phyloP scores from a whole-genome alignment of 164 flowering plant species.

The Umbilicus rupestris region DNA sequence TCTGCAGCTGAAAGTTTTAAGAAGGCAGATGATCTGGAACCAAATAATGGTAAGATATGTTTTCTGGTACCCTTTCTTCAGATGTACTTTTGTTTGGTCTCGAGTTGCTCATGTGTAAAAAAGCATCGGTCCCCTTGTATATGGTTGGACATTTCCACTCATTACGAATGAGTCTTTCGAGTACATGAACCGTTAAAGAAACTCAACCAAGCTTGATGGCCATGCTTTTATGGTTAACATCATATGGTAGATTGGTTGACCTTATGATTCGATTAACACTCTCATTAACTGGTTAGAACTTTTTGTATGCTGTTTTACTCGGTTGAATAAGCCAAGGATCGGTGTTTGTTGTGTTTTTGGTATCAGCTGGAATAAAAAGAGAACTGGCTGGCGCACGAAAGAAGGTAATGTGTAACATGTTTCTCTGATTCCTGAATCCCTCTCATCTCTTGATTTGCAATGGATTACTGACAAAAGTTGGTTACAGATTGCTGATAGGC shows the following conservation, averaged over 20 bases:
- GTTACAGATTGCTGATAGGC: slow-evolving; percentile 44
- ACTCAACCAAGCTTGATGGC: too few species aligned
- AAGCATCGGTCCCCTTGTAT: not conserved
- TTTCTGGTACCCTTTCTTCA: too few species aligned
- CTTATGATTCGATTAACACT: too few species aligned
- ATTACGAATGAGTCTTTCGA: not conserved
- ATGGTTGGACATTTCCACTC: not conserved
- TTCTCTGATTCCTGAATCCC: not conserved
- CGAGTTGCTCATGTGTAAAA: not conserved
- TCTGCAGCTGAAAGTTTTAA: slow-evolving; percentile 85
- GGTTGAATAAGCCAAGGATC: not conserved
- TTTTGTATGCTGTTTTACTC: not conserved
- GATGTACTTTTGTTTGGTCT: not conserved
- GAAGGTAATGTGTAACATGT: slow-evolving; percentile 34
- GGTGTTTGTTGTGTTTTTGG: not conserved
- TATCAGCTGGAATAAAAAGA: slow-evolving; percentile 75
- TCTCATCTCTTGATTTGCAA: not conserved
- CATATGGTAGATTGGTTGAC: too few species aligned
- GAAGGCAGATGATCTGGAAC: slow-evolving; percentile 84
- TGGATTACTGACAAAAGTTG: not conserved
- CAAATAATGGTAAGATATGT: slow-evolving; percentile 71
- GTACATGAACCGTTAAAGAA: too few species aligned
- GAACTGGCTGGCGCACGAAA: slow-evolving; percentile 70
- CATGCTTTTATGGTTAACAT: too few species aligned
- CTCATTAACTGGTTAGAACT: not conserved